These are phyloP conservation scores for Vitis rotundifolia DNA, from an alignment of 164 flowering plant species.

Conservation along the genomic window DNA sequence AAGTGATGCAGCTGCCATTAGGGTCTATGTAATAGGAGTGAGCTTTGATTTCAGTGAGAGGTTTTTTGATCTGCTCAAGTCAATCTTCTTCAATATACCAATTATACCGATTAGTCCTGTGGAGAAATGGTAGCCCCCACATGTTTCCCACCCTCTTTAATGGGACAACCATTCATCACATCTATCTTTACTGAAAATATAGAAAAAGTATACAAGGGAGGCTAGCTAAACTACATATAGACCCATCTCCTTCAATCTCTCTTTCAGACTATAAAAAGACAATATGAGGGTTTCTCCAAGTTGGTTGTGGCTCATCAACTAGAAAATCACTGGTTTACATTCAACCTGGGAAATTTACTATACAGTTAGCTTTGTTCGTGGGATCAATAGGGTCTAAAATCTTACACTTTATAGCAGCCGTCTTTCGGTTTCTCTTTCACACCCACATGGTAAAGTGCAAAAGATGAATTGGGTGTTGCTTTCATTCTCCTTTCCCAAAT, in stretches of 20 bases:
- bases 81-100: neutral
- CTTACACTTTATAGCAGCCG: neutral
- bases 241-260: neutral
- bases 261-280: neutral
- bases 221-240: neutral
- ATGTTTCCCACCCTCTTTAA: neutral
- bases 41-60: neutral
- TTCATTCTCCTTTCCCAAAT: slow-evolving; percentile 1
- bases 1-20: no score
- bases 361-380: neutral
- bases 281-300: neutral
- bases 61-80: neutral
- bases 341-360: neutral
- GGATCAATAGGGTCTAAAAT: no score
- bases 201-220: neutral
- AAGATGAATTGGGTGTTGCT: slow-evolving; percentile 9
- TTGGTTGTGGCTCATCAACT: no score
- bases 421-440: neutral
- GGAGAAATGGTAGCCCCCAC: neutral
- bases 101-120: neutral
- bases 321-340: neutral
- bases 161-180: slow-evolving; percentile 8
- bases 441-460: neutral
- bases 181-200: slow-evolving; percentile 1
- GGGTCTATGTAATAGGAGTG: no score